A percentile compares a stretch with the other conserved stretches of the same genome.
phyloP scores from a whole-genome alignment of 2,329 filamentous ascomycete species.

The Fusarium phyllophilum region DNA sequence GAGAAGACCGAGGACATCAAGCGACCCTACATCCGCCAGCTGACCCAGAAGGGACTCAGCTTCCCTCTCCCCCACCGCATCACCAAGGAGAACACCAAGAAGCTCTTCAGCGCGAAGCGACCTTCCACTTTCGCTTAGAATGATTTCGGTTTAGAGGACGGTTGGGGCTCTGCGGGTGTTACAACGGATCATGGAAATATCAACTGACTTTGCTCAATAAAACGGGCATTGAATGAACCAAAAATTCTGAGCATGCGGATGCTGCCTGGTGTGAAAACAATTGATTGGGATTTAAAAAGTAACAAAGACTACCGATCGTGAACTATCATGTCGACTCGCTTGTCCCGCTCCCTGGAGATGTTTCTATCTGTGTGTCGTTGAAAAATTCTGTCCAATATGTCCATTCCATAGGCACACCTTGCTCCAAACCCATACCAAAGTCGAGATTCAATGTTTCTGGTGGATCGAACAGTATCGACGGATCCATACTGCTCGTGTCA shows the following conservation, averaged over 20 bases:
- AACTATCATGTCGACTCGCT: constrained; percentile 35
- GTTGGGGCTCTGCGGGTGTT: constrained; percentile 69
- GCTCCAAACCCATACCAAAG: constrained; percentile 35
- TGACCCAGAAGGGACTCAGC: constrained; percentile 91
- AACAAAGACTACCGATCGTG: constrained; percentile 37
- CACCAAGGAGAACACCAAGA: constrained; percentile 83
- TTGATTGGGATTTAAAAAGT: constrained; percentile 44
- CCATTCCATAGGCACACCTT: constrained; percentile 44
- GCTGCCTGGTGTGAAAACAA: constrained; percentile 43
- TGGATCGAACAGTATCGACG: constrained; percentile 45
- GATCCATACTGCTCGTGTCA: constrained; percentile 44
- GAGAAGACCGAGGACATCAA: constrained; percentile 95
- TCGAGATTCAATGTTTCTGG: constrained; percentile 42
- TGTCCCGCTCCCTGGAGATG: constrained; percentile 43
- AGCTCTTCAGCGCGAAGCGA: constrained; percentile 92
- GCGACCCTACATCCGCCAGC: constrained; percentile 99
- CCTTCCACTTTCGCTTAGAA: constrained; percentile 97
- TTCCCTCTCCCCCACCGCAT: constrained; percentile 99
- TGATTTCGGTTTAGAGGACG: constrained; percentile 63
- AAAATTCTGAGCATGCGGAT: constrained; percentile 46
- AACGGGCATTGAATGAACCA: constrained; percentile 59
- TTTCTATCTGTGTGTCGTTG: constrained; percentile 51
- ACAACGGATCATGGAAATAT: constrained; percentile 70
- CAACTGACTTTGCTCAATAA: constrained; percentile 65
- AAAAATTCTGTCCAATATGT: constrained; percentile 58